These are phyloP conservation scores for Chaetomium strumarium DNA, from an alignment of 2,329 filamentous ascomycete species.

Conservation along the genomic window DNA sequence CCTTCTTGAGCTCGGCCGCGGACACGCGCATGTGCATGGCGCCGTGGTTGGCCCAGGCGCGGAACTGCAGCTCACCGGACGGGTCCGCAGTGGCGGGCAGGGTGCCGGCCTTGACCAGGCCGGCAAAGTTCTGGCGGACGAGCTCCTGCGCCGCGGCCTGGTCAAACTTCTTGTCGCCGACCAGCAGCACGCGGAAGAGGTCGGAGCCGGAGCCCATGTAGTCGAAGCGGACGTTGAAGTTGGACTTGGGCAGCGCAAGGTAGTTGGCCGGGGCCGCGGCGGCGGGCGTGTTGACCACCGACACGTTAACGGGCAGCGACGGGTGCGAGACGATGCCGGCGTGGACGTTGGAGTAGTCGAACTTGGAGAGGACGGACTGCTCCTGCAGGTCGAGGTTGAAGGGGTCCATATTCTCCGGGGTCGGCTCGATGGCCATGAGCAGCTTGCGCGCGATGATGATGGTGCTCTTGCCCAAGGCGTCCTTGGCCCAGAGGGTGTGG, in stretches of 20 bases:
- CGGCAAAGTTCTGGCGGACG: conserved; percentile 22
- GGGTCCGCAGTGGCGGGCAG: conserved; percentile 17
- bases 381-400: conserved; percentile 32
- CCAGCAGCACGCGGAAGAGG: conserved; percentile 27
- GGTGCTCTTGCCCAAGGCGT: conserved; percentile 20
- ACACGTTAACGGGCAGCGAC: conserved; percentile 26
- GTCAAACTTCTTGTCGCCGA: conserved; percentile 21
- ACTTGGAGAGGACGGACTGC: conserved; percentile 28
- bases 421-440: conserved; percentile 34
- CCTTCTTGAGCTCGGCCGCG: conserved; percentile 27
- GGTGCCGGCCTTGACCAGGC: conserved; percentile 22
- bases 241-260: conserved; percentile 24
- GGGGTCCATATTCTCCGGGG: conserved; percentile 26
- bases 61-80: conserved; percentile 19
- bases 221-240: conserved; percentile 28
- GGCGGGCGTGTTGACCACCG: conserved; percentile 28
- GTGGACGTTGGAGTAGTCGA: conserved; percentile 31
- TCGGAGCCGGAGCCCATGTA: conserved; percentile 22
- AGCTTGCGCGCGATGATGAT: conserved; percentile 31
- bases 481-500: conserved; percentile 29
- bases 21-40: conserved; percentile 30
- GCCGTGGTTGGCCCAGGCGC: conserved; percentile 29
- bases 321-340: conserved; percentile 26
- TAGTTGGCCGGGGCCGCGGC: conserved; percentile 25
- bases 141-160: conserved; percentile 24